Evolutionary conservation across 495 filamentous ascomycete genomes (phyloP).

Genomic region (Talaromyces proteolyticus): DNA sequence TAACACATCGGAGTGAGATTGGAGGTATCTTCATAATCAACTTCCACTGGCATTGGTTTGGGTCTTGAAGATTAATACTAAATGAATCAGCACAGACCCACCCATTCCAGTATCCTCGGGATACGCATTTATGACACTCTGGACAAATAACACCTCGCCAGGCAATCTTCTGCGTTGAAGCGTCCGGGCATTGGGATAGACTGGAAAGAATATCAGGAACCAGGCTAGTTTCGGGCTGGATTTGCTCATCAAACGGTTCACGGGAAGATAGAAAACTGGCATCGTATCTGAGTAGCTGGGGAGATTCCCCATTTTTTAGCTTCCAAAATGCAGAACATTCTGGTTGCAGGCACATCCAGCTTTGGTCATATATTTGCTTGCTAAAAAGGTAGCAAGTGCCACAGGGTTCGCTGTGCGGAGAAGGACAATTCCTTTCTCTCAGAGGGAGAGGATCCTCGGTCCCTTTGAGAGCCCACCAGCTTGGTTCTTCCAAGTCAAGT

Average conservation of each 20-base stretch:
- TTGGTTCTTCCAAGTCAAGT: conserved; percentile 45
- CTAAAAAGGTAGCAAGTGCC: conserved; percentile 27
- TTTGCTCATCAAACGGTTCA: conserved; percentile 23
- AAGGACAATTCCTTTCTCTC: conserved; percentile 15
- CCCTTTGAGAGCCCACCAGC: conserved; percentile 62
- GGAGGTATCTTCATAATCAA: conserved; percentile 24
- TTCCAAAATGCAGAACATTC: conserved; percentile 55
- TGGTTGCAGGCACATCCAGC: conserved; percentile 66
- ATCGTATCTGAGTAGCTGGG: conserved; percentile 44
- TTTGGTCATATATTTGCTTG: conserved; percentile 43
- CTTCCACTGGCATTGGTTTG: conserved; percentile 39
- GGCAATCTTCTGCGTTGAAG: conserved; percentile 24
- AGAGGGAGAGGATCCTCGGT: conserved; percentile 14
- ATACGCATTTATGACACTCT: conserved; percentile 57
- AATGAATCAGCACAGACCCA: conserved; percentile 51
- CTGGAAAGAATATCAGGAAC: conserved; percentile 33
- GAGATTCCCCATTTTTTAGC: conserved; percentile 14
- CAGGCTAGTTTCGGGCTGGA: conserved; percentile 29
- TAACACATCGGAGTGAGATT: conserved; percentile 28
- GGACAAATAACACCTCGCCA: conserved; percentile 72
- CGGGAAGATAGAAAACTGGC: conserved; percentile 49
- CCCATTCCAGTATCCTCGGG: conserved; percentile 53
- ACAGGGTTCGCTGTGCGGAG: conserved; percentile 26
- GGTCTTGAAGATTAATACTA: conserved; percentile 16
- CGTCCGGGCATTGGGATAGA: conserved; percentile 16